Conservation (phyloP, 2,329 filamentous ascomycete genomes). For the Arthrobotrys entomopaga region DNA sequence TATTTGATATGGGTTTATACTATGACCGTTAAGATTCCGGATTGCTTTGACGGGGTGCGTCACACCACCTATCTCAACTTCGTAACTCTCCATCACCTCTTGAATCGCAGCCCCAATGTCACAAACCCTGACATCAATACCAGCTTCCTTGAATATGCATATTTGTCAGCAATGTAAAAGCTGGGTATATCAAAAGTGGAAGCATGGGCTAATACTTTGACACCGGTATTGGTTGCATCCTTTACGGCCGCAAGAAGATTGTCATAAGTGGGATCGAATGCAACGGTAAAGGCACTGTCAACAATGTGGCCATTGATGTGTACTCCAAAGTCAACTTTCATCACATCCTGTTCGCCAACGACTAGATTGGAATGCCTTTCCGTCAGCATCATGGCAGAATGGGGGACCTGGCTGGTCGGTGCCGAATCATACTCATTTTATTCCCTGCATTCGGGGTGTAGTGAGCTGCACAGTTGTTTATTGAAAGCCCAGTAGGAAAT, state of each 20-base stretch:
- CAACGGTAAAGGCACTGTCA: constrained; percentile 76
- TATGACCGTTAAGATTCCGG: constrained; percentile 88
- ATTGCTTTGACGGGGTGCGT: constrained; percentile 85
- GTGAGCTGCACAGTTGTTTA: constrained; percentile 87
- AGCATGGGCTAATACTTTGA: constrained; percentile 66
- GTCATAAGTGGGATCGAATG: constrained; percentile 75
- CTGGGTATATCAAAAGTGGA: neutral
- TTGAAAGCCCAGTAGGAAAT: constrained; percentile 83
- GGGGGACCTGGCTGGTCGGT: neutral
- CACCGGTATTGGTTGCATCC: constrained; percentile 77
- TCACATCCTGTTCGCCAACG: constrained; percentile 73
- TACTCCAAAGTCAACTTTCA: constrained; percentile 79
- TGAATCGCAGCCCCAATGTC: constrained; percentile 87
- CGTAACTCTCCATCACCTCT: constrained; percentile 92
- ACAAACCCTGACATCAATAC: constrained; percentile 88
- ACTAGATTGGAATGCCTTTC: constrained; percentile 60
- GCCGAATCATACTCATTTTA: constrained; percentile 67
- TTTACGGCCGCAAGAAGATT: constrained; percentile 74
- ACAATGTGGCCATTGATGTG: constrained; percentile 77
- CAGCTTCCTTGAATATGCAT: constrained; percentile 71
- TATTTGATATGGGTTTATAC: constrained; percentile 87
- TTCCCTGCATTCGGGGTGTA: constrained; percentile 89
- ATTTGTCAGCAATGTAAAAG: no score
- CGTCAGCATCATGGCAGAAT: neutral
- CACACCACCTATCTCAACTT: constrained; percentile 81